These are phyloP conservation scores for Xylariales sp. DNA, from an alignment of 2,329 filamentous ascomycete genomes.

Conservation along the genomic window DNA sequence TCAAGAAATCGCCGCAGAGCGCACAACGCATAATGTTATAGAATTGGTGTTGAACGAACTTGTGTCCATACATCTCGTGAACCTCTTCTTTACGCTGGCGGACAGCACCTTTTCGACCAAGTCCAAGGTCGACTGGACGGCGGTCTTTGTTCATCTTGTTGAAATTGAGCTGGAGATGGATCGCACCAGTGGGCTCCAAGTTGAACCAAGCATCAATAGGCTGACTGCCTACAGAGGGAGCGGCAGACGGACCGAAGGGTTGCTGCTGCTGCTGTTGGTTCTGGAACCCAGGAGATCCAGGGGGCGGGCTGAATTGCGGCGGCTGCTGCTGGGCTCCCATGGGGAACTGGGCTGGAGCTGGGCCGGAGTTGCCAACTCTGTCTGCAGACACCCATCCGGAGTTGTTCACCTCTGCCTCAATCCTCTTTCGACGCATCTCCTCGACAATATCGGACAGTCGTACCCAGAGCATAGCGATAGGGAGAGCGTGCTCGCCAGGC, in stretches of 20 bases:
- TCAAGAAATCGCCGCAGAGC: slow-evolving; percentile 95
- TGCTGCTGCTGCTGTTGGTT: slow-evolving; percentile 21
- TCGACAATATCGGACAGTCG: slow-evolving; percentile 96
- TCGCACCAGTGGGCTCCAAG: slow-evolving; percentile 86
- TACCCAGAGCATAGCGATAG: slow-evolving; percentile 94
- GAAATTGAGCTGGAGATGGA: slow-evolving; percentile 88
- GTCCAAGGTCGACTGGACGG: slow-evolving; percentile 78
- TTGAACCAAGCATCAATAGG: slow-evolving; percentile 95
- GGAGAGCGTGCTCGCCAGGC: slow-evolving; percentile 81
- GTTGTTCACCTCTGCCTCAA: slow-evolving; percentile 91
- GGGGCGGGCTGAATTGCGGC: slow-evolving; percentile 39
- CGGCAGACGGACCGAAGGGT: slow-evolving; percentile 31
- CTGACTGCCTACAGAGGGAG: slow-evolving; percentile 49
- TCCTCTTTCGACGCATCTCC: slow-evolving; percentile 94
- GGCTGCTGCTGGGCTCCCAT: slow-evolving; percentile 46
- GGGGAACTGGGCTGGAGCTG: slow-evolving; percentile 54
- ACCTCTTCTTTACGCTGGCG: slow-evolving; percentile 97
- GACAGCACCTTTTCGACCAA: slow-evolving; percentile 92
- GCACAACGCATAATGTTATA: slow-evolving; percentile 99
- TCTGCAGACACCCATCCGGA: slow-evolving; percentile 97
- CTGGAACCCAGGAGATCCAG: slow-evolving; percentile 33
- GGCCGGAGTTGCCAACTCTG: slow-evolving; percentile 66
- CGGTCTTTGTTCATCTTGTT: slow-evolving; percentile 84
- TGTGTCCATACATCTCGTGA: slow-evolving; percentile 98
- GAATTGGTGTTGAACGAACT: slow-evolving; percentile 97